Evolutionary conservation across 768 basidiomycete genomes (phyloP).

Genomic region (Russula foetens): DNA sequence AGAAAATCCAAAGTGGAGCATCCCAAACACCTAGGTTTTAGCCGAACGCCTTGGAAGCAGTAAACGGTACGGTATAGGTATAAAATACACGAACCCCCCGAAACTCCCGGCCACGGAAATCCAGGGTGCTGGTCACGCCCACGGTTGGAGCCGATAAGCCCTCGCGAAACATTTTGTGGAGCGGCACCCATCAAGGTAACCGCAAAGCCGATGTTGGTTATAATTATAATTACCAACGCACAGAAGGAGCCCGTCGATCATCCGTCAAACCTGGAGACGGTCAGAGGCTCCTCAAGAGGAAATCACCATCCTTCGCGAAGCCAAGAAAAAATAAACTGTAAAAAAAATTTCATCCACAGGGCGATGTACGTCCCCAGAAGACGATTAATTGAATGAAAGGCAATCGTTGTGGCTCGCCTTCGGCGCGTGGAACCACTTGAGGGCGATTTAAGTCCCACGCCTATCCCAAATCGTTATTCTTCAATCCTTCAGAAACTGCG

Average conservation of each 20-base stretch:
- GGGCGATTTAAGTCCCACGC: neutral
- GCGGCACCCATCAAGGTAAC: too few species aligned
- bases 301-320: neutral
- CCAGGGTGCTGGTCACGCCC: too few species aligned
- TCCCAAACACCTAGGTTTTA: too few species aligned
- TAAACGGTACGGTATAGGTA: too few species aligned
- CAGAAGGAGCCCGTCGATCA: conserved; percentile 8
- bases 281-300: neutral
- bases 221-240: neutral
- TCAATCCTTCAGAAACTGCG: neutral
- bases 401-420: neutral
- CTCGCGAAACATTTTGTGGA: too few species aligned
- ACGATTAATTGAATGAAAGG: neutral
- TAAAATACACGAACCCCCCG: too few species aligned
- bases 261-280: neutral
- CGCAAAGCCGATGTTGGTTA: too few species aligned
- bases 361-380: neutral
- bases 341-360: neutral
- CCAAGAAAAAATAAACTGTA: too few species aligned
- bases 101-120: too few species aligned
- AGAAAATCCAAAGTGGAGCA: too few species aligned
- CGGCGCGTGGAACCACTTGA: neutral
- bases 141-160: too few species aligned
- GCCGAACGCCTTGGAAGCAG: too few species aligned
- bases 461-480: neutral